Evolutionary conservation across 2,329 filamentous ascomycete genomes (phyloP).

Genomic region (Arthrobotrys musiformis): DNA sequence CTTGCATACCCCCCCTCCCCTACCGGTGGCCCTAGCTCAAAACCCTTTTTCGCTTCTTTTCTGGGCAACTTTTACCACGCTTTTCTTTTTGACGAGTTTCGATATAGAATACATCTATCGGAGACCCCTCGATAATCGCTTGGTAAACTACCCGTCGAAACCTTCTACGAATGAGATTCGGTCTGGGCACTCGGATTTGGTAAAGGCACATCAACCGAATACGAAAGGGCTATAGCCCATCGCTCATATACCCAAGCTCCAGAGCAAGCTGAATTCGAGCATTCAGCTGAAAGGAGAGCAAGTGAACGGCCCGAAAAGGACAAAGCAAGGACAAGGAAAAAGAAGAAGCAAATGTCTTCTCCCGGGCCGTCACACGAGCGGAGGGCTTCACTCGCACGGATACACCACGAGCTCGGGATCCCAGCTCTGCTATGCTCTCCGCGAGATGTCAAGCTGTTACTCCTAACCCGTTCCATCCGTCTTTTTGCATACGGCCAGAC

Average conservation of each 20-base stretch:
- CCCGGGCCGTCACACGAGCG: background rate
- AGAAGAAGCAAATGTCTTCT: background rate
- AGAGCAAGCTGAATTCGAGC: background rate
- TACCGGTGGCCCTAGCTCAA: background rate
- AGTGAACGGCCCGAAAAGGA: background rate
- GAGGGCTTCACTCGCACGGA: constrained; percentile 14
- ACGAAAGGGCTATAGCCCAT: constrained; percentile 20
- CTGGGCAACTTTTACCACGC: constrained; percentile 20
- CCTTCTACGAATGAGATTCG: constrained; percentile 10
- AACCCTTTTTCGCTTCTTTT: constrained; percentile 27
- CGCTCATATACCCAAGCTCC: background rate
- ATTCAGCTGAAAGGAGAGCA: background rate
- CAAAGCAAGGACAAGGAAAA: background rate
- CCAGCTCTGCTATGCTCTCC: constrained; percentile 64
- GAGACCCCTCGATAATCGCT: constrained; percentile 3
- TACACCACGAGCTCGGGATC: constrained; percentile 59
- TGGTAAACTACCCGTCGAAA: constrained; percentile 6
- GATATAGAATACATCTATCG: constrained; percentile 18
- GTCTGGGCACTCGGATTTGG: constrained; percentile 9
- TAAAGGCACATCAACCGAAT: constrained; percentile 14
- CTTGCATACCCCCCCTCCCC: background rate
- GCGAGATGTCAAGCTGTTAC: constrained; percentile 70
- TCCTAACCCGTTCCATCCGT: constrained; percentile 70
- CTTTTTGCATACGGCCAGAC: constrained; percentile 73
- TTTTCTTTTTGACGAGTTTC: constrained; percentile 3